Percentiles rank a stretch among this genome's conserved stretches.
Conservation (phyloP, 2,329 filamentous ascomycete genomes). For the Hypoxylon sp. region DNA sequence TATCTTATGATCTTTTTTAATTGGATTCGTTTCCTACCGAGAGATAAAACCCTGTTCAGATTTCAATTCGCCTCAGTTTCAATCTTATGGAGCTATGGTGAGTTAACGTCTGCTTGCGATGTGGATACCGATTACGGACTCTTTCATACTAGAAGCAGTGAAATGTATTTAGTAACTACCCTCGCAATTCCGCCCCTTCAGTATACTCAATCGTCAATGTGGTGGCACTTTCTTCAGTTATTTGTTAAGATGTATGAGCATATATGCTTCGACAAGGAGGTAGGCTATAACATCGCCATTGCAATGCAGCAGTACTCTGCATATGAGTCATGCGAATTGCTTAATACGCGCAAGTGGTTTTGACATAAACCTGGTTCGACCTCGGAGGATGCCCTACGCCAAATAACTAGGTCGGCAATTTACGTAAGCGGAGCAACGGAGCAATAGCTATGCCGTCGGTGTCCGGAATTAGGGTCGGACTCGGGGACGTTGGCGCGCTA, state of each 20-base stretch:
- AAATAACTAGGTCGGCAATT: constrained; percentile 22
- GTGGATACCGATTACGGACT: no score
- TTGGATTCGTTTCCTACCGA: neutral
- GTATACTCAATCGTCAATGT: neutral
- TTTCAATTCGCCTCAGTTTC: neutral
- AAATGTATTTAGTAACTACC: no score
- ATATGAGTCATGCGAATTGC: constrained; percentile 42
- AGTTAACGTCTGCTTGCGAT: neutral
- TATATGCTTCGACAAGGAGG: neutral
- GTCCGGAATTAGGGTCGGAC: constrained; percentile 29
- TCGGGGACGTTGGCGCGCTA: constrained; percentile 26
- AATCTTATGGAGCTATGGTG: neutral
- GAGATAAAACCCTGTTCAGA: neutral
- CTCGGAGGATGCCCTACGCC: neutral
- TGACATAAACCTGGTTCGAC: neutral
- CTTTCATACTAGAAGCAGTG: no score
- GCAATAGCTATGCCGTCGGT: constrained; percentile 29
- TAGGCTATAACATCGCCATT: constrained; percentile 18
- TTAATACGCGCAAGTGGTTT: constrained; percentile 30
- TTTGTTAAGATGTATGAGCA: constrained; percentile 3
- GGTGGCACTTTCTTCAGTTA: neutral
- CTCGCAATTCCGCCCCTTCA: no score
- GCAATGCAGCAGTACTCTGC: constrained; percentile 27
- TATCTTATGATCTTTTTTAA: neutral
- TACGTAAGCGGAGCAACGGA: constrained; percentile 31